Percentiles rank a stretch among this genome's conserved stretches.
phyloP scores from a whole-genome alignment of 768 basidiomycete species.

The Clitopilus passeckerianus region DNA sequence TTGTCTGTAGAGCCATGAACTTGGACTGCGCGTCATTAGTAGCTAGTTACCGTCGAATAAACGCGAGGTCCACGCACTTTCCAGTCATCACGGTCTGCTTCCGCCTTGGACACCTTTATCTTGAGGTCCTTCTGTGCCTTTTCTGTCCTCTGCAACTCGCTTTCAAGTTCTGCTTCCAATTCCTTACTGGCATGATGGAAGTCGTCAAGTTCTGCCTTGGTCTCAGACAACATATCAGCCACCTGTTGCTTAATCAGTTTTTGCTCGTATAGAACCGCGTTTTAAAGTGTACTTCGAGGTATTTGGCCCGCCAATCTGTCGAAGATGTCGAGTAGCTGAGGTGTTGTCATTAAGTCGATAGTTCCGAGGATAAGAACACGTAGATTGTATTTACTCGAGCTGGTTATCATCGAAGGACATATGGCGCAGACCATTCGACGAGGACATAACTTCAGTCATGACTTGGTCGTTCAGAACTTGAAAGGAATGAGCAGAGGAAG shows the following conservation, averaged over 20 bases:
- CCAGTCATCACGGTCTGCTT: slow-evolving; percentile 85
- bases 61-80: slow-evolving; percentile 53
- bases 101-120: slow-evolving; percentile 64
- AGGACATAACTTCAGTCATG: slow-evolving; percentile 65
- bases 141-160: slow-evolving; percentile 84
- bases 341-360: slow-evolving; percentile 12
- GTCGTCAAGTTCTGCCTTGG: slow-evolving; percentile 80
- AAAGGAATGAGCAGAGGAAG: slow-evolving; percentile 4
- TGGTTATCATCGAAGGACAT: slow-evolving; percentile 66
- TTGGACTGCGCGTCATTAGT: slow-evolving; percentile 45
- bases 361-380: slow-evolving; percentile 9
- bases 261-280: background rate
- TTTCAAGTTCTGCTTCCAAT: slow-evolving; percentile 89
- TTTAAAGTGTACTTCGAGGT: slow-evolving; percentile 49
- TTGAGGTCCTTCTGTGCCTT: slow-evolving; percentile 77
- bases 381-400: slow-evolving; percentile 40
- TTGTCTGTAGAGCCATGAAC: slow-evolving; percentile 85
- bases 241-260: slow-evolving; percentile 31
- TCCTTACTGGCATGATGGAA: slow-evolving; percentile 87
- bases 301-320: slow-evolving; percentile 75
- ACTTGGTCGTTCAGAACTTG: slow-evolving; percentile 4
- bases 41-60: slow-evolving; percentile 2
- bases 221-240: slow-evolving; percentile 79
- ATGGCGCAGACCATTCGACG: slow-evolving; percentile 52
- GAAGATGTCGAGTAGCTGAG: slow-evolving; percentile 48